Conservation (phyloP, 2,329 filamentous ascomycete genomes). For the Rutstroemia sydowiana region DNA sequence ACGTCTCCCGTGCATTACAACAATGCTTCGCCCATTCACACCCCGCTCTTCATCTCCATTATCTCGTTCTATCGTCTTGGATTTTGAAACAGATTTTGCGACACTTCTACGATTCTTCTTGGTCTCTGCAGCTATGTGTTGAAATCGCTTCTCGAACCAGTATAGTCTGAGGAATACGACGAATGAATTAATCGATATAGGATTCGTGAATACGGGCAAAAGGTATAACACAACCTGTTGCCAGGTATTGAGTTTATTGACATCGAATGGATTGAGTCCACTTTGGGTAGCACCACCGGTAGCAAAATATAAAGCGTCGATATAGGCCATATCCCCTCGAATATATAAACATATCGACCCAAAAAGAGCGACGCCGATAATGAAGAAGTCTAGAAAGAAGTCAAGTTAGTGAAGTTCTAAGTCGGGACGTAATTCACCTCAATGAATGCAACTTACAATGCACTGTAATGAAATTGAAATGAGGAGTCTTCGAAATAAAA, state of each 20-base stretch:
- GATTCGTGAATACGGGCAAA: conserved; percentile 67
- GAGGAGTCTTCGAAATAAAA: conserved; percentile 53
- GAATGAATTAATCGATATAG: conserved; percentile 74
- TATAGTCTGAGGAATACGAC: conserved; percentile 91
- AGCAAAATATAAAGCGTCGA: conserved; percentile 86
- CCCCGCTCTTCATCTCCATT: conserved; percentile 41
- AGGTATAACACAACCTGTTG: conserved; percentile 69
- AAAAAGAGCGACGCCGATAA: conserved; percentile 65
- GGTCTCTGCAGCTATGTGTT: conserved; percentile 71
- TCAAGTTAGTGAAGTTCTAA: not conserved
- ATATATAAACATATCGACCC: conserved; percentile 73
- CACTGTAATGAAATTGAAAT: conserved; percentile 73
- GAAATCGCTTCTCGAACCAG: conserved; percentile 97
- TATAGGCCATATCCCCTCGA: conserved; percentile 58
- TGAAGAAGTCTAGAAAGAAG: conserved; percentile 59
- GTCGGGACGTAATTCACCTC: not conserved
- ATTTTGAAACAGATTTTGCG: conserved; percentile 52
- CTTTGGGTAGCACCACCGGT: conserved; percentile 84
- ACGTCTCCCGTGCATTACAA: conserved; percentile 51
- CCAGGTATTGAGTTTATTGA: conserved; percentile 61
- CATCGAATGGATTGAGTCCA: conserved; percentile 73
- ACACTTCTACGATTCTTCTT: conserved; percentile 56
- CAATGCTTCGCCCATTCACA: conserved; percentile 59
- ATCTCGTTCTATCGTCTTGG: conserved; percentile 42
- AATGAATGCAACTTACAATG: conserved; percentile 53